Evolutionary conservation across 1,284 basidiomycete species (phyloP), one percentile per base, ranked within the genome.

Genomic region (Ceratobasidium sp.): DNA sequence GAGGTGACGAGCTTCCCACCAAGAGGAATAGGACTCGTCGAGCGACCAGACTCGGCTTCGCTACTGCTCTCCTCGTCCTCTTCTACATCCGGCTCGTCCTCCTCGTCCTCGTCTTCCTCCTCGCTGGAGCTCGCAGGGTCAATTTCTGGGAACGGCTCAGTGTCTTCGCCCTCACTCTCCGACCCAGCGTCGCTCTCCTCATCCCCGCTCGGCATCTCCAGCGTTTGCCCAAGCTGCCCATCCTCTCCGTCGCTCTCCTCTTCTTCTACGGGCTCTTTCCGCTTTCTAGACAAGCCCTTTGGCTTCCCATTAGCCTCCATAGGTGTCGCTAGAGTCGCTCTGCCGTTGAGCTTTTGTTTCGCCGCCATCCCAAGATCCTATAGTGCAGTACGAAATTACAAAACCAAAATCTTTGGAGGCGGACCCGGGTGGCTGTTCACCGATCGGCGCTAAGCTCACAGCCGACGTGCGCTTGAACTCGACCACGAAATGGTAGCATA

Each of bases 131-230:
- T 87, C 63, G 82, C 81, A 11, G 84, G 82, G 73, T 89, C 86
- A 63, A 90, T 87, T 79, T 88, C 89, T 0, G 88, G 89, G 89
- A 89, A 57, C 86, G 87, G 54, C 89, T 82, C 84, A 14, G 81
- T 82, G 27, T 74, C 75, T 17, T 78, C 76, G 3, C 77, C 77
- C 57, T 82, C 83, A 57, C 85, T 85, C 77, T 84, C 87, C 15
- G 86, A 87, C n/a, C 84, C 85, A 33, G 83, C 85, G 31, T 87
- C 86, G 60, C 82, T 36, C 31, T 65, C 85, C 80, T 93, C 92
- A 75, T 92, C 92, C 79, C 91, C 92, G 79, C 89, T 92, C 76
- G 85, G 82, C 87, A 92, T 90, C 80, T 92, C 91, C 77, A 93
- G 78, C 64, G 24, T 81, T 80, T 11, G 17, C 41, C 59, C 57